Base-by-base conservation (phyloP, 768 basidiomycete genomes). In the Mycena olivaceomarginata region DNA sequence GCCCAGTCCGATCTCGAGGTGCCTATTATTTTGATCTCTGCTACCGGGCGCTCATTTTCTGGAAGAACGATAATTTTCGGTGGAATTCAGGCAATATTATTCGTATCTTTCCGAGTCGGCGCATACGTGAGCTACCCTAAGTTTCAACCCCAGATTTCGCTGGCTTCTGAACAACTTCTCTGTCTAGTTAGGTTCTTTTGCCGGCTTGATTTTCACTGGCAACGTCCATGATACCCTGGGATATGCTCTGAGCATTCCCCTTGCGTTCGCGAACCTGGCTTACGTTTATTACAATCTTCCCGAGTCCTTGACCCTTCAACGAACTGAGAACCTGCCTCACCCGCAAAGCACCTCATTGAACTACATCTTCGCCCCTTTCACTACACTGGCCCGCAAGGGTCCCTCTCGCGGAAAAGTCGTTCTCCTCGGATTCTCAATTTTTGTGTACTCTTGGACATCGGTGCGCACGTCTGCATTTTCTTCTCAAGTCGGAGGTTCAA, bases 381-480 rank as follows among this genome's bases (percentile, higher is more conserved):
- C 59, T 8, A 62, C 41, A 7, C 46, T 77, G 3, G 4, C 68
- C n/a, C 70, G 59, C 1, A 45, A n/a, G 2, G 62, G 60, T 8
- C 62, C 67, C 15, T 68, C 60, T 4, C 22, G 70, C 5, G 22
- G 41, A 1, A 22, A 22, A 9, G 1, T 77, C 2, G 15, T 69
- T 18, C 48, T 77, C 22, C 62, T 77, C 22, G 70, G 67, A 10
- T 41, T 15, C 10, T 37, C 76, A 18, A 40, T 63, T 20, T 72
- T 64, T 16, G 40, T 72, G 48, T 77, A 77, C n/a, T 63, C 64
- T 18, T 59, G 46, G 70, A 72, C 76, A 8, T n/a, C 25, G 66
- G 76, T 77, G 18, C 31, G 64, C 13, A 37, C 40, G 6, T 20
- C 10, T 1, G 5, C 8, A 0, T 53, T 39, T 31, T 18, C 20